Evolutionary conservation across 129 eudicot genomes (phyloP), one percentile per base, ranked within the genome.

Genomic region (Flaveria linearis): DNA sequence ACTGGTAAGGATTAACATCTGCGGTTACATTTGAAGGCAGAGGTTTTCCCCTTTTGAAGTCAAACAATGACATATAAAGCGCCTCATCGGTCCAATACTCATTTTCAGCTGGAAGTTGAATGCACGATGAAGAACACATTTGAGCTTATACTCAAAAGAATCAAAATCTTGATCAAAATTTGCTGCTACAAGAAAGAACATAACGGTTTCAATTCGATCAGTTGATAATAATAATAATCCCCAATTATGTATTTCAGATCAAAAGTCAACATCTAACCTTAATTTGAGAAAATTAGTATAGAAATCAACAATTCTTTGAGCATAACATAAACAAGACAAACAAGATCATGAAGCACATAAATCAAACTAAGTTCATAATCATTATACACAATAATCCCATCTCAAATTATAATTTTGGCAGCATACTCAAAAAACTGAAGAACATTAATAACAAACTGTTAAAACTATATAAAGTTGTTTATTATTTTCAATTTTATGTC

Each of bases 1-100:
- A 72, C 53, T 69, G 82, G 74, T 82, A 91, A 42, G 95, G 97
- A 85, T 85, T 85, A 16, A 87, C 62, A 76, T 91, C 92, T 3
- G 68, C 66, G 18, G 78, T 66, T 47, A 88, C 88, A 23, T 83
- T 69, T 1, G 13, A 47, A 0, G 92, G 92, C 47, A 87, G 75
- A 69, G 84, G 80, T 23, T 73, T 76, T 51, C 88, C 92, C 7
- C 23, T 63, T 20, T 49, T 76, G 66, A 81, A 51, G 26, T 76
- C 56, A 1, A 71, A 70, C 49, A 91, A 72, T 5, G 69, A 78
- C 80, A 33, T 70, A 79, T 77, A 73, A 74, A 88, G 67, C 67
- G 80, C 84, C 61, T 85, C 87, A 42, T 91, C 95, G 8, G 87
- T 83, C 87, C 83, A 85, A 30, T 76, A 76, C 43, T 46, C 57